Evolutionary conservation across 352 stramenopile species (phyloP), one percentile per base, ranked within the genome.

Genomic region (Pseudoperonospora humuli): DNA sequence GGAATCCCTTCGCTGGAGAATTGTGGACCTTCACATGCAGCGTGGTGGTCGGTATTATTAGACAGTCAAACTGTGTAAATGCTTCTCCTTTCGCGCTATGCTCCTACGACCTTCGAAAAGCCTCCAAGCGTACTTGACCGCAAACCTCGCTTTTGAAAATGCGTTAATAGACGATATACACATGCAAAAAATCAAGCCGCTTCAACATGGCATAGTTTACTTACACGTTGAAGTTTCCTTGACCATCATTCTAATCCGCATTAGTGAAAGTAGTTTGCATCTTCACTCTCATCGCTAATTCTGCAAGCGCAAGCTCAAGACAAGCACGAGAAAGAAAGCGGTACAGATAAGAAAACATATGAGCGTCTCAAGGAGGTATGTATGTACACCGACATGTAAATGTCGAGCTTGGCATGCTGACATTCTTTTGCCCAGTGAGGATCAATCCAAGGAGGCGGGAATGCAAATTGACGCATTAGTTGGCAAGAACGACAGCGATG

Each of bases 21-120:
- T 94, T 35, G 75, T 93, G 38, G 84, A 95, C 42, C 64, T 94
- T 28, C 71, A 86, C 60, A 88, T 94, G 73, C 76, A 89, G 64
- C 76, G 76, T 42, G 76, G 76, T 4, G 72, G 68, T 18, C 55
- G 62, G 37, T 89, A 86, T 76, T 89, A 89, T 72, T 89, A 84
- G 64, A 68, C 39, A 56, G 26, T n/a, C n/a, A n/a, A n/a, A n/a
- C n/a, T n/a, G n/a, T n/a, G n/a, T n/a, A n/a, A n/a, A n/a, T n/a
- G n/a, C n/a, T n/a, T n/a, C n/a, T n/a, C n/a, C n/a, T n/a, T n/a
- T n/a, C n/a, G n/a, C n/a, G n/a, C n/a, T n/a, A n/a, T n/a, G n/a
- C n/a, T n/a, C n/a, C n/a, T n/a, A n/a, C n/a, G n/a, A n/a, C n/a
- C n/a, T n/a, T n/a, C n/a, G n/a, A n/a, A n/a, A n/a, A n/a, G n/a